These are phyloP conservation scores for Hypomontagnella submonticulosa DNA, from an alignment of 495 filamentous ascomycete genomes.

Conservation along the genomic window DNA sequence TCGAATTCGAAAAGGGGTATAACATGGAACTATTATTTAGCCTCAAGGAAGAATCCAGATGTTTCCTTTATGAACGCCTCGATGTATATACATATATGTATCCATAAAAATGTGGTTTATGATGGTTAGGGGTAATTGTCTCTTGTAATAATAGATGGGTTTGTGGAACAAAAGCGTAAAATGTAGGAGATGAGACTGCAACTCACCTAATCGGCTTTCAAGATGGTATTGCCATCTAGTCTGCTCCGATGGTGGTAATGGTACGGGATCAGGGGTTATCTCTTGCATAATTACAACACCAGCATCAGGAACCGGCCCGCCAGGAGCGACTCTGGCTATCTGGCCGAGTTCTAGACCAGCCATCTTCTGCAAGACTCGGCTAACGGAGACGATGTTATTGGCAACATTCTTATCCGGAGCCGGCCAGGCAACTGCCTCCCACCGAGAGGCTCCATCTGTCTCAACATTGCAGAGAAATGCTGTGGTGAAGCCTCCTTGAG, in stretches of 20 bases:
- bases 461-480: slow-evolving; percentile 44
- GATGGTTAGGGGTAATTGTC: neutral
- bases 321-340: slow-evolving; percentile 40
- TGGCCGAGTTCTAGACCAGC: slow-evolving; percentile 45
- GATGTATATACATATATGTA: too few species aligned
- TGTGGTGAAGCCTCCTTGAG: slow-evolving; percentile 42
- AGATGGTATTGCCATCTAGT: slow-evolving; percentile 73
- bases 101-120: neutral
- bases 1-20: neutral
- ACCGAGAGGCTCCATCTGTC: slow-evolving; percentile 23
- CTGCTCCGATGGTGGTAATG: slow-evolving; percentile 53
- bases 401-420: slow-evolving; percentile 47
- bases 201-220: slow-evolving; percentile 65
- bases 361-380: slow-evolving; percentile 43
- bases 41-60: slow-evolving; percentile 15
- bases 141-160: neutral
- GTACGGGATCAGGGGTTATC: slow-evolving; percentile 32
- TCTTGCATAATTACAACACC: slow-evolving; percentile 44
- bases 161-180: neutral
- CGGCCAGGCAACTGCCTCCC: slow-evolving; percentile 45
- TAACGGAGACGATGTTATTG: slow-evolving; percentile 47
- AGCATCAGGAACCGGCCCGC: slow-evolving; percentile 41
- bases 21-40: neutral
- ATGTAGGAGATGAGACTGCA: neutral
- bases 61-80: slow-evolving; percentile 35